Percentiles rank a stretch among this genome's conserved stretches.
These are phyloP conservation scores for Myxozyma neotropica DNA, from an alignment of 805 yeast genomes.

Conservation along the genomic window DNA sequence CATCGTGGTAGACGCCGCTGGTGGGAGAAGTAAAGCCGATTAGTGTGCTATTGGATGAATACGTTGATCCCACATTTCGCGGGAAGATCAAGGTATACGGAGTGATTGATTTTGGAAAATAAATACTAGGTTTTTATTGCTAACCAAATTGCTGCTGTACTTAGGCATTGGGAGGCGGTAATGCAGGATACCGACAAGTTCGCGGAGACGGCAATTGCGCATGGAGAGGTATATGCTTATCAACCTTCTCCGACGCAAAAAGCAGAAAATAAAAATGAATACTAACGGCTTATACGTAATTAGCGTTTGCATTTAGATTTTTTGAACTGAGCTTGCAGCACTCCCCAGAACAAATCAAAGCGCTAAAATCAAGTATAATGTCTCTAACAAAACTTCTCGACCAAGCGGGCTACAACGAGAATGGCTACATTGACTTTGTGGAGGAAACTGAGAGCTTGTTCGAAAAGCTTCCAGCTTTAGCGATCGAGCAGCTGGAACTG, in stretches of 20 bases:
- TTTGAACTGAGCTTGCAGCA: conserved; percentile 18
- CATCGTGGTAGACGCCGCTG: conserved; percentile 28
- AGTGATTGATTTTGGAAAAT: not conserved
- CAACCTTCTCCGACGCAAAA: too few relatives aligned
- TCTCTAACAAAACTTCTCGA: conserved; percentile 22
- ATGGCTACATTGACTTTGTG: conserved; percentile 35
- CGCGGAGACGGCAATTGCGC: conserved; percentile 38
- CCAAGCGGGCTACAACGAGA: conserved; percentile 32
- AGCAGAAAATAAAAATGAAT: too few relatives aligned
- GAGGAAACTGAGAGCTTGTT: conserved; percentile 27
- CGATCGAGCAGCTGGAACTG: conserved; percentile 11
- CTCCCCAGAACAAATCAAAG: conserved; percentile 13
- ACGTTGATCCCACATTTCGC: conserved; percentile 27
- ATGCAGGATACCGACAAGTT: conserved; percentile 28
- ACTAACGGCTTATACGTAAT: not conserved
- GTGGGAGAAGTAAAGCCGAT: conserved; percentile 29
- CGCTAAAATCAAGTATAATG: not conserved
- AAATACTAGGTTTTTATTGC: too few relatives aligned
- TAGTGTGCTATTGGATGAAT: conserved; percentile 22
- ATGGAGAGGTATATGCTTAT: conserved; percentile 35
- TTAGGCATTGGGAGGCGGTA: conserved; percentile 24
- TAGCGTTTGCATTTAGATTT: conserved; percentile 33
- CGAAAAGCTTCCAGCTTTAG: conserved; percentile 8
- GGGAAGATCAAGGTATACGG: conserved; percentile 25
- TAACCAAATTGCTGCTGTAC: too few relatives aligned